phyloP scores from a whole-genome alignment of 129 eudicot genomes.

The Flaveria linearis region DNA sequence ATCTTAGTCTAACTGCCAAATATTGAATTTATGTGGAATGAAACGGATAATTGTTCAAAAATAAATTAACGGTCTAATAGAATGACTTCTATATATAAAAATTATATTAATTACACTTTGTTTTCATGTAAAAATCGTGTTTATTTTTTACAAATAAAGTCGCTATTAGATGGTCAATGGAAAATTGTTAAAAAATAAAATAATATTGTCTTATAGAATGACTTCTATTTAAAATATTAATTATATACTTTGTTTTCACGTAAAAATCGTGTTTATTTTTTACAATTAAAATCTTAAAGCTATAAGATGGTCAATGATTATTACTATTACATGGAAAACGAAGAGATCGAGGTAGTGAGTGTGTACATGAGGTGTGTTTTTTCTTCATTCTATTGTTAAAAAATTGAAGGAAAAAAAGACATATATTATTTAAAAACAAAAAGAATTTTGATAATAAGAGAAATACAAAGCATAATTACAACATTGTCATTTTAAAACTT shows the following conservation, averaged over 20 bases:
- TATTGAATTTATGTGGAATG: not conserved
- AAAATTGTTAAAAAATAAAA: not conserved
- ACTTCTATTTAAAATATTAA: not conserved
- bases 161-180: not conserved
- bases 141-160: not conserved
- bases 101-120: not conserved
- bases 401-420: not conserved
- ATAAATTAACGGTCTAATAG: not conserved
- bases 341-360: not conserved
- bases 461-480: not conserved
- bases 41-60: not conserved
- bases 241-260: not conserved
- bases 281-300: not conserved
- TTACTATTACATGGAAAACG: too few species aligned
- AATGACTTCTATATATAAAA: not conserved
- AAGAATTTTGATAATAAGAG: not conserved
- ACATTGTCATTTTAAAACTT: not conserved
- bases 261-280: not conserved
- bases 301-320: not conserved
- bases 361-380: not conserved
- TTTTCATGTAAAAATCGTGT: not conserved
- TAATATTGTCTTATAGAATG: not conserved
- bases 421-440: not conserved
- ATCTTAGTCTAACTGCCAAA: not conserved
- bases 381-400: not conserved